Evolutionary conservation across 2,329 filamentous ascomycete genomes (phyloP), one percentile per base, ranked within the genome.

Genomic region (Dendryphion nanum): DNA sequence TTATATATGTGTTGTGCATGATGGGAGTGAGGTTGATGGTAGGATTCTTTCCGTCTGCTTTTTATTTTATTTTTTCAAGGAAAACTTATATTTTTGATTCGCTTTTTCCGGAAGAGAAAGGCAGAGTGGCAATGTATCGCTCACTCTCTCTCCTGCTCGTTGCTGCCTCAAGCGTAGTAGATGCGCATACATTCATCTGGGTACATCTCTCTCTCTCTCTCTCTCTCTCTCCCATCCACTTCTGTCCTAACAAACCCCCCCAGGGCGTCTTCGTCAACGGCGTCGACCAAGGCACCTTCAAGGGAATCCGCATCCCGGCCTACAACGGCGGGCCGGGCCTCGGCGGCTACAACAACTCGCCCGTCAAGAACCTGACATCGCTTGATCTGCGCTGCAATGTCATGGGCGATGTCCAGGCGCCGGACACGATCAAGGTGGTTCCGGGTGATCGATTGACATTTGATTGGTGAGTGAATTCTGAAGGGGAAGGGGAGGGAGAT

Each of bases 381-480:
- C 63, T 65, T 30, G 66, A 70, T 47, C 42, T 67, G 37, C 55
- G 59, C 18, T 69, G 66, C 59, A 69, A 69, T 46, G 60, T 69
- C 13, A 46, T 67, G 30, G 66, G 66, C 18, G 66, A 68, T 37
- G 58, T 59, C 7, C 61, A 59, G 30, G 56, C 57, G 4, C 52
- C 57, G 10, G 51, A 65, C 37, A 67, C 59, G 4, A 66, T 68
- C 45, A 56, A 56, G 33, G 55, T 61, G 0, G 35, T 43, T 35
- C 63, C 64, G 2, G 66, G 66, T 4, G 65, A 69, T 41, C 64
- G 63, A 35, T 23, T 70, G 21, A 68, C 63, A 0, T 57, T 68
- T 18, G 65, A 69, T 45, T 67, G 61, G 60, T 52, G 44, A 10
- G 33, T 18, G 15, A 13, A 2, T 30, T 30, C 16, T n/a, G 29